These are phyloP conservation scores for Neoboletus magnificus DNA, from an alignment of 768 basidiomycete species.

Conservation along the genomic window DNA sequence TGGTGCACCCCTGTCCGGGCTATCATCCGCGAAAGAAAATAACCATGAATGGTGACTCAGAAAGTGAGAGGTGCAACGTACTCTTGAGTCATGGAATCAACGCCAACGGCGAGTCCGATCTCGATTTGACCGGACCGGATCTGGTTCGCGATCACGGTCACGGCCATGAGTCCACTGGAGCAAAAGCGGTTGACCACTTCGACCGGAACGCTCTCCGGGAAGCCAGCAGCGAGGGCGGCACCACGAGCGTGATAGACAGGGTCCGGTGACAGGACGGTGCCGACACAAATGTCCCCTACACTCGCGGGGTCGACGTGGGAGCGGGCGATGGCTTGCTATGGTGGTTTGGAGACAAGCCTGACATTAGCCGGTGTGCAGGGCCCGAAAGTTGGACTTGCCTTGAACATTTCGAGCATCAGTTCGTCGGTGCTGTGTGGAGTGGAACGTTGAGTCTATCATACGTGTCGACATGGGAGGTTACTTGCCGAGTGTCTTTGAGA, in stretches of 20 bases:
- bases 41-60: background rate
- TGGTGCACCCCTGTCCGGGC: slow-evolving; percentile 63
- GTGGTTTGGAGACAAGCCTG: background rate
- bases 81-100: slow-evolving; percentile 84
- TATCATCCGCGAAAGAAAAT: slow-evolving; percentile 21
- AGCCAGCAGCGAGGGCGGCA: slow-evolving; percentile 76
- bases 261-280: slow-evolving; percentile 65
- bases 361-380: background rate
- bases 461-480: background rate
- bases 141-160: slow-evolving; percentile 72
- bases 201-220: slow-evolving; percentile 72
- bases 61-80: slow-evolving; percentile 30
- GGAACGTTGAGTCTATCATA: slow-evolving; percentile 8
- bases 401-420: slow-evolving; percentile 77
- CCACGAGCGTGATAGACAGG: slow-evolving; percentile 68
- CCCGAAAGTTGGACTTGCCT: slow-evolving; percentile 36
- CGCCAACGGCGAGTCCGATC: slow-evolving; percentile 76
- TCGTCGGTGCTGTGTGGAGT: slow-evolving; percentile 60
- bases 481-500: slow-evolving; percentile 64
- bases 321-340: slow-evolving; percentile 55
- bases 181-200: slow-evolving; percentile 80
- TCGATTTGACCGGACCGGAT: slow-evolving; percentile 77
- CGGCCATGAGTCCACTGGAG: slow-evolving; percentile 83
- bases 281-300: slow-evolving; percentile 77
- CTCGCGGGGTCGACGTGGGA: slow-evolving; percentile 60